phyloP scores from a whole-genome alignment of 352 stramenopile genomes.

The Phytophthora rubi region DNA sequence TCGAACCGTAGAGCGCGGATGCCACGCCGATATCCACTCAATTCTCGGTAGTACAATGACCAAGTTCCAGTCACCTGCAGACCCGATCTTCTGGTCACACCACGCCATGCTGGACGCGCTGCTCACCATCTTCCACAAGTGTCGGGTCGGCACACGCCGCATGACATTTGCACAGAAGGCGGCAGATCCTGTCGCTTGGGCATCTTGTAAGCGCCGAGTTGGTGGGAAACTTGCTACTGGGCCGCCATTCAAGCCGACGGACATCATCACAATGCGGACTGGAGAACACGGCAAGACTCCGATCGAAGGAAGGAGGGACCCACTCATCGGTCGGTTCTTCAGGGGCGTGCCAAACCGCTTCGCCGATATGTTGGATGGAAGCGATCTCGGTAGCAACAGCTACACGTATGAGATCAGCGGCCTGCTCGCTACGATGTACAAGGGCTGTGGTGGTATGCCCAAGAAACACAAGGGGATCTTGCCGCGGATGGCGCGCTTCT shows the following conservation, averaged over 20 bases:
- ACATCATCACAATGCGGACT: slow-evolving; percentile 49
- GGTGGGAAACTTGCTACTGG: slow-evolving; percentile 20
- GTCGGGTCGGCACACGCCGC: slow-evolving; percentile 44
- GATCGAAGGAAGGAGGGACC: slow-evolving; percentile 38
- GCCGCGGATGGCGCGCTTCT: slow-evolving; percentile 74
- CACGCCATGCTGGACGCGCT: slow-evolving; percentile 69
- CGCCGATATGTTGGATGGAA: slow-evolving; percentile 45
- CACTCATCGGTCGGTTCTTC: slow-evolving; percentile 51
- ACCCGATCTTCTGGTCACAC: slow-evolving; percentile 77
- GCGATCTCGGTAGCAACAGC: slow-evolving; percentile 46
- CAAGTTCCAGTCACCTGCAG: slow-evolving; percentile 48
- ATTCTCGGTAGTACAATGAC: slow-evolving; percentile 52
- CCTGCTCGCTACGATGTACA: slow-evolving; percentile 45
- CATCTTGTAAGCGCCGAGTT: slow-evolving; percentile 45
- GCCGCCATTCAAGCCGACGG: slow-evolving; percentile 45
- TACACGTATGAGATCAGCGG: slow-evolving; percentile 60
- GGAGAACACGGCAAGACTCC: slow-evolving; percentile 35
- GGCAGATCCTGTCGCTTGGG: slow-evolving; percentile 45
- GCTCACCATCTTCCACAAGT: slow-evolving; percentile 75
- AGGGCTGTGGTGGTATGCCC: slow-evolving; percentile 23
- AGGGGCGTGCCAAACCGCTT: slow-evolving; percentile 39
- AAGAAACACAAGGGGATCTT: slow-evolving; percentile 66
- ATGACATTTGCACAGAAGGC: slow-evolving; percentile 58
- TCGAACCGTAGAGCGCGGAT: slow-evolving; percentile 42
- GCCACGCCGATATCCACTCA: slow-evolving; percentile 61